These are phyloP conservation scores for Eucalyptus urophylla DNA, from an alignment of 345 rosid genomes.

Conservation along the genomic window DNA sequence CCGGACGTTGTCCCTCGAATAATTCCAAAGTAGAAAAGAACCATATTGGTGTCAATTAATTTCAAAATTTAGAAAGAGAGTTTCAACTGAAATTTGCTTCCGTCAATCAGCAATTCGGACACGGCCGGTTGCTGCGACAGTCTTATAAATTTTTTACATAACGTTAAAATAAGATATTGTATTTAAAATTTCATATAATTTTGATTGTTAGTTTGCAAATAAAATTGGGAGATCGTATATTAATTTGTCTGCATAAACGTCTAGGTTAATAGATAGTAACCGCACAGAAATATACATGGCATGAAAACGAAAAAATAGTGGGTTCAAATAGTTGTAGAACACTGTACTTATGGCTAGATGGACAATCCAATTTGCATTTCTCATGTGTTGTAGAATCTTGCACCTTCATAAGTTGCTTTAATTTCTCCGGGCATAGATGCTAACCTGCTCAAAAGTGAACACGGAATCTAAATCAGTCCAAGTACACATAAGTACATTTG, in stretches of 20 bases:
- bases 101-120: not conserved
- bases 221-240: too few relatives aligned
- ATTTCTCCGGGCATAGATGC: not conserved
- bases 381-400: not conserved
- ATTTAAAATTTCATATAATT: too few relatives aligned
- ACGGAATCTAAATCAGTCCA: not conserved
- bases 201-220: too few relatives aligned
- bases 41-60: too few relatives aligned
- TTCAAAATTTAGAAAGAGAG: not conserved
- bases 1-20: too few relatives aligned
- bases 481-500: too few relatives aligned
- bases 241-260: too few relatives aligned
- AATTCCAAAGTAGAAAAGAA: too few relatives aligned
- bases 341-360: not conserved
- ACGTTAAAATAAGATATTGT: too few relatives aligned
- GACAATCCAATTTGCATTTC: not conserved
- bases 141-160: too few relatives aligned
- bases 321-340: not conserved
- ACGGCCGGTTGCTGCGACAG: not conserved
- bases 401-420: not conserved
- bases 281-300: not conserved
- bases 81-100: not conserved
- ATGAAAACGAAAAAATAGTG: not conserved
- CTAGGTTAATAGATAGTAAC: rapidly evolving
- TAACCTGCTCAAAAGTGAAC: not conserved